Evolutionary conservation across 805 yeast species (phyloP), one percentile per base, ranked within the genome.

Genomic region (Candida taoyuanica): DNA sequence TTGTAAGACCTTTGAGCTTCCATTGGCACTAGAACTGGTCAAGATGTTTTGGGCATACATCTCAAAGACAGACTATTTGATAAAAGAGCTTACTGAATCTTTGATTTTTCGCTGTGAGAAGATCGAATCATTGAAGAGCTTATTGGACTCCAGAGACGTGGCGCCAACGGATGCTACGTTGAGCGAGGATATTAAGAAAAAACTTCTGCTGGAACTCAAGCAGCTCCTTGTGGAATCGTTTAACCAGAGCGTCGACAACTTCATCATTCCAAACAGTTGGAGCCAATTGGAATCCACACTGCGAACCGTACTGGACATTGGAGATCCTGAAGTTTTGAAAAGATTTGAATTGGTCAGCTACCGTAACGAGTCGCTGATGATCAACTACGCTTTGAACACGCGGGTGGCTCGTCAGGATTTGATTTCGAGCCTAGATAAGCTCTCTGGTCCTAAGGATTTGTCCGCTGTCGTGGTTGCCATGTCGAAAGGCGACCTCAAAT

Each of bases 31-130:
- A 16, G 68, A 84, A 4, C 62, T 85, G 3, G 56, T 83, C 5
- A 71, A 76, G 42, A 64, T 80, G 17, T 83, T 85, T 50, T 88
- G 96, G 96, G 65, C 65, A 37, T 83, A 81, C 35, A 60, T 86
- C 2, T 59, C 78, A 4, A 64, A 67, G 28, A 54, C 63, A 5
- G 85, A 81, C 31, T 73, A 71, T 46, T 56, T 81, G 16, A 70
- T 85, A 18, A 82, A 83, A 45, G 83, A 77, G 42, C 57, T 84
- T 11, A 74, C 83, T 19, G 88, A 81, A 47, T 65, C 68, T 5
- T 61, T 86, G 40, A 59, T 85, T 3, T 53, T 71, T 31, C 71
- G 68, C 43, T 71, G 70, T 47, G 64, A 64, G 30, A 58, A 64
- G 24, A 56, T 73, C 2, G 48, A 58, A 1, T 44, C 54, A 16